Conservation (phyloP, 495 filamentous ascomycete genomes). For the Penicillium steckii region DNA sequence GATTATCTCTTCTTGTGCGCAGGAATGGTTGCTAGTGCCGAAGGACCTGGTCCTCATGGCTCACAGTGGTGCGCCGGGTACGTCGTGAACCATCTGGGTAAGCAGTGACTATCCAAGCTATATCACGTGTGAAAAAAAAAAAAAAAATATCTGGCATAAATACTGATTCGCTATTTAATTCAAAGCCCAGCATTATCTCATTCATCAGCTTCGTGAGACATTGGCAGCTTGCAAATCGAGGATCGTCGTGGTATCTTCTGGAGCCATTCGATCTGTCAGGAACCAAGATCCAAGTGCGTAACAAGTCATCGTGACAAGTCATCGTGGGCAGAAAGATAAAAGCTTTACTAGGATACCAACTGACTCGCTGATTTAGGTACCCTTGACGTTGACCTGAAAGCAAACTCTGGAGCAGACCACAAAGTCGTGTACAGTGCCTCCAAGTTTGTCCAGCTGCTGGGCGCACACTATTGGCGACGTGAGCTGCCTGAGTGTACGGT, state of each 20-base stretch:
- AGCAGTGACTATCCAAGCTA: conserved; percentile 1
- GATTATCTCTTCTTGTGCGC: conserved; percentile 24
- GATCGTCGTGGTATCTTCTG: conserved; percentile 30
- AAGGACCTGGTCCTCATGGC: conserved; percentile 24
- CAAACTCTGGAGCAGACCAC: conserved; percentile 22
- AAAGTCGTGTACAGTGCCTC: conserved; percentile 25
- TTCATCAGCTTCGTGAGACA: conserved; percentile 23
- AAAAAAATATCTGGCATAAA: neutral
- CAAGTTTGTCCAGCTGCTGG: conserved; percentile 27
- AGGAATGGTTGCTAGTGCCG: conserved; percentile 17
- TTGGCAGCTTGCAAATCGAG: conserved; percentile 23
- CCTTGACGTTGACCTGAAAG: conserved; percentile 28
- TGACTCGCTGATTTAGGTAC: conserved; percentile 16
- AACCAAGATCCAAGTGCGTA: conserved; percentile 23
- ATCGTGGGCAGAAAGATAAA: too few relatives aligned
- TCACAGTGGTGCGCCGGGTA: conserved; percentile 27
- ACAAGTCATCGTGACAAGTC: neutral
- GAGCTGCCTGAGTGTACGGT: conserved; percentile 21
- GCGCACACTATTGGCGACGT: conserved; percentile 31
- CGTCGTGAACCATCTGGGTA: conserved; percentile 31
- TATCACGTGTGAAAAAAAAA: neutral
- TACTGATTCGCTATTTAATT: neutral
- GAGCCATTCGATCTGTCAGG: conserved; percentile 26
- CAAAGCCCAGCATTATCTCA: conserved; percentile 28
- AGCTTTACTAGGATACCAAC: neutral